Conservation (phyloP, 2,329 filamentous ascomycete species). For the Ilyonectria destructans region DNA sequence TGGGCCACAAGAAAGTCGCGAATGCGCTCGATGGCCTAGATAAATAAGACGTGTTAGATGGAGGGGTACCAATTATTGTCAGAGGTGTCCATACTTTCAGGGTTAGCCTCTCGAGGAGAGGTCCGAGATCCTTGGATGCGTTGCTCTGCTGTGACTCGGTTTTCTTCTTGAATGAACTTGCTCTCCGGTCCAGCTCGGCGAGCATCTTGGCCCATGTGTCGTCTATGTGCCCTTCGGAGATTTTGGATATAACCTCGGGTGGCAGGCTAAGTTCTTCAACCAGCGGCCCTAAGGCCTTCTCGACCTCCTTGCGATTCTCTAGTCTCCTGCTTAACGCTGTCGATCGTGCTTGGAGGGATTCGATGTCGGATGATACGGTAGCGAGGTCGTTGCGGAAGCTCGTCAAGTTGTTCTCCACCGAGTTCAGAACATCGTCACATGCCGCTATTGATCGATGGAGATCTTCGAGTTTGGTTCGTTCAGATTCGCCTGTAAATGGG, state of each 20-base stretch:
- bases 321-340: conserved; percentile 86
- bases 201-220: conserved; percentile 89
- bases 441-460: conserved; percentile 90
- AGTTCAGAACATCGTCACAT: conserved; percentile 94
- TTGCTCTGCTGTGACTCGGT: conserved; percentile 76
- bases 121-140: conserved; percentile 86
- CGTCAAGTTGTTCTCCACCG: conserved; percentile 92
- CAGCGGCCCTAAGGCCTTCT: conserved; percentile 88
- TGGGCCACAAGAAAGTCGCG: conserved; percentile 95
- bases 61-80: neutral
- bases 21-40: conserved; percentile 89
- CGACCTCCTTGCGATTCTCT: conserved; percentile 90
- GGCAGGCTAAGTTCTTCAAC: conserved; percentile 94
- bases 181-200: conserved; percentile 86
- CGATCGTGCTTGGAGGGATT: conserved; percentile 91
- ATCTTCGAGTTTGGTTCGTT: conserved; percentile 89
- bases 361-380: conserved; percentile 93
- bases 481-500: conserved; percentile 75
- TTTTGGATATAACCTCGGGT: conserved; percentile 86
- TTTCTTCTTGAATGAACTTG: conserved; percentile 79
- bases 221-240: conserved; percentile 91
- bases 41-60: conserved; percentile 29
- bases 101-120: conserved; percentile 87
- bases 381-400: conserved; percentile 96
- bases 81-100: conserved; percentile 74